Evolutionary conservation across 192 early-diverging fungal genomes (phyloP).

Genomic region (Piromyces finnis): DNA sequence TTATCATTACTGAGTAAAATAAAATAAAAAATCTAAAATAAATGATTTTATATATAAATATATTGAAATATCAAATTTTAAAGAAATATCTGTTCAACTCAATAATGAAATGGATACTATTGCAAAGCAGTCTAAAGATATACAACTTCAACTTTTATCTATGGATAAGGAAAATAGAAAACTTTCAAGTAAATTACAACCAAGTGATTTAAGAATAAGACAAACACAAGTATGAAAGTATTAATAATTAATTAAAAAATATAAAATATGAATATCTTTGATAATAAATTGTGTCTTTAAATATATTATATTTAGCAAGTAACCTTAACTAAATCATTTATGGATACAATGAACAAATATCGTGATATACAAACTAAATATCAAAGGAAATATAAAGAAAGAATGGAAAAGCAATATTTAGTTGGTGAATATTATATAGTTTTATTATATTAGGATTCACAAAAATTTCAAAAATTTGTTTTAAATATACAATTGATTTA

Average conservation of each 20-base stretch:
- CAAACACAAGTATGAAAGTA: neutral
- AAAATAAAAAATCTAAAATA: no score
- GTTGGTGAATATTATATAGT: constrained; percentile 45
- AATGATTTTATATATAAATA: neutral
- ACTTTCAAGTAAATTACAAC: neutral
- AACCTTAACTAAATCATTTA: constrained; percentile 35
- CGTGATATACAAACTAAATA: constrained; percentile 61
- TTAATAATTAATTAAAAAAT: no score
- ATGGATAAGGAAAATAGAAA: neutral
- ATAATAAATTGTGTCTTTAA: no score
- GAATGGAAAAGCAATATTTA: constrained; percentile 65
- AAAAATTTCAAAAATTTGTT: no score
- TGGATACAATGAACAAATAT: constrained; percentile 52
- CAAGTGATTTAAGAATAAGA: neutral
- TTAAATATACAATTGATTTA: no score
- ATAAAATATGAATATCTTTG: no score
- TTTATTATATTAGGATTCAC: no score
- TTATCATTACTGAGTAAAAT: no score
- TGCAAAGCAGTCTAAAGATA: neutral
- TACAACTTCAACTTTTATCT: neutral
- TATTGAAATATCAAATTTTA: no score
- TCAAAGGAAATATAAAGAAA: constrained; percentile 62
- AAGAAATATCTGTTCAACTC: neutral
- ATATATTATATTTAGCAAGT: constrained; percentile 9
- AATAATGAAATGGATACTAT: neutral